phyloP scores from a whole-genome alignment of 2,329 filamentous ascomycete genomes.

The Decorospora gaudefroyi region DNA sequence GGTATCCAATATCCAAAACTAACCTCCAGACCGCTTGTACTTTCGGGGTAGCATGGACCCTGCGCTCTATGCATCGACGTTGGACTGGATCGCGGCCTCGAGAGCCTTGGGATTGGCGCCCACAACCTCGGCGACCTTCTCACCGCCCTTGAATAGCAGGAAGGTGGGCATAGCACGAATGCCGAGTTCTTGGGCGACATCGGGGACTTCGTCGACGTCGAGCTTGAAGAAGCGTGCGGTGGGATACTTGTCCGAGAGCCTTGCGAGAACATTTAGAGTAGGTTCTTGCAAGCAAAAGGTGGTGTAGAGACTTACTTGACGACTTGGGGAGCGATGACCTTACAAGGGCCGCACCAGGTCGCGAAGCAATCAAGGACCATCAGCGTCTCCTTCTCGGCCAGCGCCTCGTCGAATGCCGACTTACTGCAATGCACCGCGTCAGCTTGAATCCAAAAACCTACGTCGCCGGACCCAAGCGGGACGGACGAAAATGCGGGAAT shows the following conservation, averaged over 20 bases:
- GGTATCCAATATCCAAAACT: constrained; percentile 15
- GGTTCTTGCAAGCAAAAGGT: background rate
- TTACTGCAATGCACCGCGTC: constrained; percentile 53
- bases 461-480: constrained; percentile 21
- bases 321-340: constrained; percentile 79
- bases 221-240: constrained; percentile 80
- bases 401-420: constrained; percentile 61
- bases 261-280: constrained; percentile 40
- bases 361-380: constrained; percentile 88
- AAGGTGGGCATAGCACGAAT: constrained; percentile 95
- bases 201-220: constrained; percentile 81
- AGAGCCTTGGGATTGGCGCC: constrained; percentile 80
- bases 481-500: constrained; percentile 8
- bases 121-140: constrained; percentile 73
- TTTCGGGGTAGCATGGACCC: constrained; percentile 4
- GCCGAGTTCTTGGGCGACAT: constrained; percentile 74
- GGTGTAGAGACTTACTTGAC: constrained; percentile 58
- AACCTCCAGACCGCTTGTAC: constrained; percentile 12
- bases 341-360: constrained; percentile 94
- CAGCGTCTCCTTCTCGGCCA: constrained; percentile 59
- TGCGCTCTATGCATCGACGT: constrained; percentile 30
- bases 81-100: constrained; percentile 55
- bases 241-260: constrained; percentile 64
- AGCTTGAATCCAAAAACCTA: constrained; percentile 10
- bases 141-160: constrained; percentile 77